These are phyloP conservation scores for Fomes fomentarius DNA, from an alignment of 1,284 basidiomycete species.

Conservation along the genomic window DNA sequence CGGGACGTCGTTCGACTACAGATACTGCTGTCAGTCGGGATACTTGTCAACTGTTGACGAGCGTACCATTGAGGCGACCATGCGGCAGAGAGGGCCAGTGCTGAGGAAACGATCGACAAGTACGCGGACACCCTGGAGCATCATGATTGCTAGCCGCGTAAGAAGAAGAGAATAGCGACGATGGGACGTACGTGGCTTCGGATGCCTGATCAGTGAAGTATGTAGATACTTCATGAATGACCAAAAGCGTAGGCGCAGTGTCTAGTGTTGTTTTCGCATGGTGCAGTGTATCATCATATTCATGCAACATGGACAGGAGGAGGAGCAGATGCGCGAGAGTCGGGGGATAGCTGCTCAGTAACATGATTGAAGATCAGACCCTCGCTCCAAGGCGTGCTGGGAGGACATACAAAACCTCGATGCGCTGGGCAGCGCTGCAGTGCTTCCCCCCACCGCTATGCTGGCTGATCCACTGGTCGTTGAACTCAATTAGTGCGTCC, in stretches of 20 bases:
- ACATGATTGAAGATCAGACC: neutral
- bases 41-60: no score
- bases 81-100: constrained; percentile 39
- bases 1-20: constrained; percentile 35
- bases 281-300: constrained; percentile 34
- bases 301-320: constrained; percentile 56
- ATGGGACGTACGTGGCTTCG: constrained; percentile 31
- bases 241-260: constrained; percentile 52
- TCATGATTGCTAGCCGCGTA: neutral
- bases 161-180: neutral
- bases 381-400: neutral
- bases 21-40: neutral
- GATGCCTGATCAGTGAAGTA: constrained; percentile 49
- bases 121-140: constrained; percentile 50
- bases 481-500: constrained; percentile 46
- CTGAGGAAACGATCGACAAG: constrained; percentile 47
- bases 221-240: constrained; percentile 65
- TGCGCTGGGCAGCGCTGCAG: constrained; percentile 44
- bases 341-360: constrained; percentile 60
- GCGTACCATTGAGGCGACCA: constrained; percentile 32
- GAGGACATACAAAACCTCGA: constrained; percentile 57
- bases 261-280: constrained; percentile 45
- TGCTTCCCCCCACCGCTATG: constrained; percentile 49
- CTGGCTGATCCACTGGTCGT: constrained; percentile 57
- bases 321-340: constrained; percentile 60